Base-by-base conservation (phyloP, 2,329 filamentous ascomycete species). In the Hawksworthiomyces lignivorus region DNA sequence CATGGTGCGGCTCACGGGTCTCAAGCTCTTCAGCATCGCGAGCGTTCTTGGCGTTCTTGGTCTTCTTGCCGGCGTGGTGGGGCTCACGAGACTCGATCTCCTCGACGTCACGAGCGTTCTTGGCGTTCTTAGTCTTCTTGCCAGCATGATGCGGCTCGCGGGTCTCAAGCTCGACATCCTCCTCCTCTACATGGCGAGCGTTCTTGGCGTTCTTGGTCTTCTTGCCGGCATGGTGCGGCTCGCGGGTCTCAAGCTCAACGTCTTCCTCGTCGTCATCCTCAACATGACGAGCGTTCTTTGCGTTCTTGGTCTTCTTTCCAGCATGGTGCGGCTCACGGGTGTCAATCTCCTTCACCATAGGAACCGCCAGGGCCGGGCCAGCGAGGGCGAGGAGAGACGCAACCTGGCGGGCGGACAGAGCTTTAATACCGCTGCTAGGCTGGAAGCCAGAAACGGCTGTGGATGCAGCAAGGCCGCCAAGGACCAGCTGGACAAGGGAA, bases 371-470 rank as follows among this genome's bases (percentile, higher is more conserved):
- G 14, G 46, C 54, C 2, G 58, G 53, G 30, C 46, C 51, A 28
- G 52, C 52, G 29, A 59, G 50, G 30, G 54, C 56, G 4, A 59
- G 37, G 21, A 58, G 41, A 18, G 55, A 47, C 12, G 55, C 56
- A 22, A 51, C 44, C 39, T 50, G 40, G 29, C 48, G 51, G 22
- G 34, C 43, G 28, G 54, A 44, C 21, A 59, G 46, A 35, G 45
- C 50, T 18, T 49, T 49, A 26, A 46, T 9, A 14, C 29, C 39
- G 18, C 39, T 33, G 10, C 39, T 35, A 22, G 56, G 27, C 49
- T 58, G 50, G 50, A 56, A 60, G 39, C 50, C 50, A 42, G 48
- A 48, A 24, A 57, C 55, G 31, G 56, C 54, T 24, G 58, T 55
- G 7, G 56, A 46, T 41, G 56, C 57, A 39, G 56, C 47, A 21